These are phyloP conservation scores for Inga laurina DNA, from an alignment of 306 rosid species.

Conservation along the genomic window DNA sequence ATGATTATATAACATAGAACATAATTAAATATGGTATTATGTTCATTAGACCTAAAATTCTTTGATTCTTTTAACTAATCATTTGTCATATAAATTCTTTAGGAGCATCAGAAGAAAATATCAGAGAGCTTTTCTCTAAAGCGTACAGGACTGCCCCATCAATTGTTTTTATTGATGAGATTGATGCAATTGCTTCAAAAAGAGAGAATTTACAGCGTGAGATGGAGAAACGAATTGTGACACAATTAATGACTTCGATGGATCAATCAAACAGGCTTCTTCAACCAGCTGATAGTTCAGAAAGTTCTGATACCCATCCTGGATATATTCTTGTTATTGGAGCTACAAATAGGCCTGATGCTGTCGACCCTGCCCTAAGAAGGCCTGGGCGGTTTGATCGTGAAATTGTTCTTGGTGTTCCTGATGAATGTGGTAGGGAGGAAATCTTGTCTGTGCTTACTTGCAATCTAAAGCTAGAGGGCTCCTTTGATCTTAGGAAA, in stretches of 20 bases:
- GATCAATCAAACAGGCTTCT: conserved; percentile 54
- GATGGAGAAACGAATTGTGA: conserved; percentile 80
- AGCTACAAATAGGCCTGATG: conserved; percentile 96
- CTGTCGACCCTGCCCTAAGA: conserved; percentile 69
- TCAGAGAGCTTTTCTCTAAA: conserved; percentile 74
- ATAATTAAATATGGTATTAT: too few relatives aligned
- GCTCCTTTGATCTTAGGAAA: conserved; percentile 69
- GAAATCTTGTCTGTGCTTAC: conserved; percentile 66
- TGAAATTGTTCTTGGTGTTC: conserved; percentile 64
- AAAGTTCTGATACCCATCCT: conserved; percentile 44
- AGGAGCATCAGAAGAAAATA: conserved; percentile 92
- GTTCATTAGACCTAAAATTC: too few relatives aligned
- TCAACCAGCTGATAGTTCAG: conserved; percentile 34
- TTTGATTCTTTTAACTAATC: too few relatives aligned
- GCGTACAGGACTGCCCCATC: conserved; percentile 81
- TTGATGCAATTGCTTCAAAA: conserved; percentile 86
- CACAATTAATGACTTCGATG: conserved; percentile 81
- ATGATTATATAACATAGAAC: too few relatives aligned
- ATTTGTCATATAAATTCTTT: neutral
- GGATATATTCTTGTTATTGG: conserved; percentile 89
- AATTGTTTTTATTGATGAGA: conserved; percentile 80
- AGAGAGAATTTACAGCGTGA: conserved; percentile 85
- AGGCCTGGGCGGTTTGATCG: conserved; percentile 91
- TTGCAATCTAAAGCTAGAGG: conserved; percentile 60
- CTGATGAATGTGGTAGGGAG: conserved; percentile 59